Evolutionary conservation across 129 eudicot genomes (phyloP).

Genomic region (Gnaphalium uliginosum): DNA sequence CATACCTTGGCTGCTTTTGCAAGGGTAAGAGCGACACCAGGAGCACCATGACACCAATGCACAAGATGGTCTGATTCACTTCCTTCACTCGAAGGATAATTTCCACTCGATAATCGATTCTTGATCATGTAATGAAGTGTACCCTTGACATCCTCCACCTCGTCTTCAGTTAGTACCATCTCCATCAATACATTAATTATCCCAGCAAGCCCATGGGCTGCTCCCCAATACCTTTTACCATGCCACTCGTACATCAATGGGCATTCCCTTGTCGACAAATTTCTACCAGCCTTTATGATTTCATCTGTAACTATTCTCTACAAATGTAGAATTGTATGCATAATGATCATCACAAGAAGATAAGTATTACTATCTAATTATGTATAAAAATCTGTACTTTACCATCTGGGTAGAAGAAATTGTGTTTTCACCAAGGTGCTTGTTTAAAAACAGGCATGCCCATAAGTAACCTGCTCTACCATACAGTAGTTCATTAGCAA

Average conservation of each 20-base stretch:
- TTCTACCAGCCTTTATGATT: conserved; percentile 62
- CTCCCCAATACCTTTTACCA: conserved; percentile 90
- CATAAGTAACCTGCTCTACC: conserved; percentile 85
- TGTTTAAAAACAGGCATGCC: conserved; percentile 77
- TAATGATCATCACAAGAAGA: not conserved
- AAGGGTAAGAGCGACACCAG: conserved; percentile 83
- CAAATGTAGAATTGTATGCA: not conserved
- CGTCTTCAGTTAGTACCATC: conserved; percentile 56
- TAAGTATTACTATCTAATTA: no score
- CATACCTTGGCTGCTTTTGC: conserved; percentile 77
- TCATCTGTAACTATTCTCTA: conserved; percentile 58
- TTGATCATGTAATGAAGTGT: conserved; percentile 66
- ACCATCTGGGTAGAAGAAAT: conserved; percentile 63
- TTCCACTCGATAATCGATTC: conserved; percentile 68
- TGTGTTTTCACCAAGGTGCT: conserved; percentile 63
- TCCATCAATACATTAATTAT: conserved; percentile 79
- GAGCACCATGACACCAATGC: conserved; percentile 99
- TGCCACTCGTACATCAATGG: conserved; percentile 92
- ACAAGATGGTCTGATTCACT: conserved; percentile 67
- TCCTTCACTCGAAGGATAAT: conserved; percentile 90
- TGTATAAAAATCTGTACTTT: not conserved
- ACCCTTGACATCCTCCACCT: conserved; percentile 60
- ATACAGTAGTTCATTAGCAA: conserved; percentile 68
- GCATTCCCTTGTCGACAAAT: conserved; percentile 46
- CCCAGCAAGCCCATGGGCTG: conserved; percentile 92